Conservation (phyloP, 495 filamentous ascomycete genomes). For the Trichoderma asperelloides region DNA sequence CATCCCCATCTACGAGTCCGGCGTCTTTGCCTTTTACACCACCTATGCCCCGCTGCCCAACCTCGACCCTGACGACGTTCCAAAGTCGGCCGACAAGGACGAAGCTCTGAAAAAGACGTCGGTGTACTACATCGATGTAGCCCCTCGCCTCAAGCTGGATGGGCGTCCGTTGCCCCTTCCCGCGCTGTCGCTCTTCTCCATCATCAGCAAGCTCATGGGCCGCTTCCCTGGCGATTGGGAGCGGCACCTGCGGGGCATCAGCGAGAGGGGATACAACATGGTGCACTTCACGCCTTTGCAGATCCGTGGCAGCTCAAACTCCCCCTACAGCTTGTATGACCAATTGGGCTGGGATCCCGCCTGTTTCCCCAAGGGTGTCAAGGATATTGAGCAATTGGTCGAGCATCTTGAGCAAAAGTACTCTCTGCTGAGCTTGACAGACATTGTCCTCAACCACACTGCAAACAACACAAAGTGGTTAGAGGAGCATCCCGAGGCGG, state of each 20-base stretch:
- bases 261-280: constrained; percentile 92
- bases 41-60: constrained; percentile 82
- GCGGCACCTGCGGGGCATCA: constrained; percentile 75
- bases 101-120: constrained; percentile 54
- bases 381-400: constrained; percentile 70
- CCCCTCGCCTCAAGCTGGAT: constrained; percentile 67
- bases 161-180: constrained; percentile 64
- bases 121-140: constrained; percentile 86
- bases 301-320: constrained; percentile 81
- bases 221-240: constrained; percentile 84
- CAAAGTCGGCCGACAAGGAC: constrained; percentile 19
- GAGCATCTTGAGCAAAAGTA: constrained; percentile 76
- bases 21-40: constrained; percentile 92
- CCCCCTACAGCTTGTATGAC: constrained; percentile 93
- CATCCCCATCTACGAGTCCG: constrained; percentile 71
- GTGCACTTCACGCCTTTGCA: constrained; percentile 95
- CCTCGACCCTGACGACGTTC: constrained; percentile 49
- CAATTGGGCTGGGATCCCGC: constrained; percentile 78
- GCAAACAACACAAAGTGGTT: constrained; percentile 94
- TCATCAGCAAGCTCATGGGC: constrained; percentile 97
- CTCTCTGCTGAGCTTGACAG: constrained; percentile 79
- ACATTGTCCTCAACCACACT: constrained; percentile 98
- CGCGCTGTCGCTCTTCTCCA: constrained; percentile 85
- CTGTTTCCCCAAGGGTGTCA: constrained; percentile 78
- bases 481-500: constrained; percentile 87